Evolutionary conservation across 345 rosid species (phyloP).

Genomic region (Jatropha curcas): DNA sequence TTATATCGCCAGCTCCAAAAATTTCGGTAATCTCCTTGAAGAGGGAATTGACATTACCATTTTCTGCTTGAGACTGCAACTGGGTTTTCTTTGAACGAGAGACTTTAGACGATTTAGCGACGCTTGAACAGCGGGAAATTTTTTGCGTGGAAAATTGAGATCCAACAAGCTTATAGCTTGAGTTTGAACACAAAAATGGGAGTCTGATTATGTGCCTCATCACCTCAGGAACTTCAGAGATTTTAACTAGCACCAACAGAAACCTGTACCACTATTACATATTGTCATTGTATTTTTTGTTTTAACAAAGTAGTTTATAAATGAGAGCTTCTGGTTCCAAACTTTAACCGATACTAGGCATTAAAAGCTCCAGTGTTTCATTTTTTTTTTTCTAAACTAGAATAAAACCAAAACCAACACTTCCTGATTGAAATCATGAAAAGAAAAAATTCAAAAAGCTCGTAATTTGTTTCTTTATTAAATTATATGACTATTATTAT

Average conservation of each 20-base stretch:
- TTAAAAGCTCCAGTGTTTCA: no score
- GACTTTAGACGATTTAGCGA: conserved; percentile 40
- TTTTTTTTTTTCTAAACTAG: no score
- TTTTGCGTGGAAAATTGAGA: conserved; percentile 17
- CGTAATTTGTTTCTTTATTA: no score
- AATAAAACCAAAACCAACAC: no score
- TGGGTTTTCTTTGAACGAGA: conserved; percentile 22
- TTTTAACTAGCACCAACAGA: background rate
- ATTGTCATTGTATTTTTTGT: no score
- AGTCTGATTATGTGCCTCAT: conserved; percentile 33
- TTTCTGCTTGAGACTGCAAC: conserved; percentile 39
- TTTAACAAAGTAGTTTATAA: no score
- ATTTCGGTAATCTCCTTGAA: conserved; percentile 60
- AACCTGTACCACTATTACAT: no score
- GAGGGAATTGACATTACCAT: conserved; percentile 38
- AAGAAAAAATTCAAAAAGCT: no score
- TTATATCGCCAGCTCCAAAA: conserved; percentile 43
- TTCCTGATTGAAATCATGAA: no score
- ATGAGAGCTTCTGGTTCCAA: no score
- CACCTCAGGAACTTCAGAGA: background rate
- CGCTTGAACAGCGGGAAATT: conserved; percentile 33
- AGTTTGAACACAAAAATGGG: conserved; percentile 14
- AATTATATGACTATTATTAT: no score
- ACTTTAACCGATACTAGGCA: no score
- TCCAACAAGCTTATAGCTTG: conserved; percentile 9